These are phyloP conservation scores for Podospora pseudopauciseta DNA, from an alignment of 495 filamentous ascomycete genomes.

Conservation along the genomic window DNA sequence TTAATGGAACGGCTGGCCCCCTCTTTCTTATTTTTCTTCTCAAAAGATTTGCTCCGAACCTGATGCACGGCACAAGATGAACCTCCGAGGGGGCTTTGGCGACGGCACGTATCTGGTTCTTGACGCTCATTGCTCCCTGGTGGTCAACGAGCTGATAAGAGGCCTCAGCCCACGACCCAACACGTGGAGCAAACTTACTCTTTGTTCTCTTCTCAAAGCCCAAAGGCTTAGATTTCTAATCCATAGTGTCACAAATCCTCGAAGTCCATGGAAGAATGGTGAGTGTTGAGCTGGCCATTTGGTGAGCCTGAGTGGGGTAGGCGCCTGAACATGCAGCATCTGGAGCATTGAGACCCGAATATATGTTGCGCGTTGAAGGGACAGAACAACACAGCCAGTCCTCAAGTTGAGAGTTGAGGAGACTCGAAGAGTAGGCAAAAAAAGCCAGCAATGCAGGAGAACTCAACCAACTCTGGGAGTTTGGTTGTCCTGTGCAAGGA, in stretches of 20 bases:
- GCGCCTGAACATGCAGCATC: background rate
- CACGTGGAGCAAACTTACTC: background rate
- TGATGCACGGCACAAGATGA: background rate
- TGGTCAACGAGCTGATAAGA: background rate
- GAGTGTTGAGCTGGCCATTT: background rate
- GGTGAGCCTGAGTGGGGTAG: background rate
- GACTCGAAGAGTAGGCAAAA: background rate
- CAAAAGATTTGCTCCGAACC: background rate
- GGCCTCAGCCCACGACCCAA: background rate
- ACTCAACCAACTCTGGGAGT: background rate
- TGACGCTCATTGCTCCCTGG: background rate
- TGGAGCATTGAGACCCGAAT: background rate
- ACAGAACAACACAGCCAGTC: background rate
- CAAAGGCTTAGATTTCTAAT: background rate
- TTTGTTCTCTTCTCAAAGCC: background rate
- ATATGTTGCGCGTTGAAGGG: background rate
- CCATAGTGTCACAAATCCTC: background rate
- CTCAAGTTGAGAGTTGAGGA: background rate
- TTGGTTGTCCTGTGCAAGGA: background rate
- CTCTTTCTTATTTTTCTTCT: slow-evolving; percentile 3
- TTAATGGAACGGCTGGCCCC: slow-evolving; percentile 13
- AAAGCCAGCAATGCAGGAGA: background rate
- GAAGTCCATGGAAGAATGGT: background rate
- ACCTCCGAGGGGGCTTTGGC: background rate
- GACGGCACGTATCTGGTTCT: background rate